Evolutionary conservation across 306 rosid genomes (phyloP), one percentile per base, ranked within the genome.

Genomic region (Cucurbita moschata): DNA sequence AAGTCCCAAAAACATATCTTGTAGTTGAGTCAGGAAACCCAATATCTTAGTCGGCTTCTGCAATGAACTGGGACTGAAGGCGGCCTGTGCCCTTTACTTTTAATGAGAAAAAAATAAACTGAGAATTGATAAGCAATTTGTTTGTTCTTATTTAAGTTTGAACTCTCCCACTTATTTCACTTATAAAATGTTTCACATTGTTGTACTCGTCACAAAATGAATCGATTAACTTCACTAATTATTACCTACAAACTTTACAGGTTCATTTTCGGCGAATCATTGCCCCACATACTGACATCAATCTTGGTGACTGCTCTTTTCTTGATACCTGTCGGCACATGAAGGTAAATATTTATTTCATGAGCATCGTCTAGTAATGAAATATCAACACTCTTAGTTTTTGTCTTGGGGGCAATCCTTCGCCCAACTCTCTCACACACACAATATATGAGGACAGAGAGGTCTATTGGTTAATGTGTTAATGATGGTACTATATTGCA

Each of bases 271-370:
- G 92, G 75, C 85, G 97, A 73, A 95, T 95, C 57, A 91, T 95
- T 83, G 99, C 99, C 75, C 91, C 76, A 74, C 99, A 95, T 80
- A 95, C 99, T 5, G 97, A 95, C 89, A 84, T 91, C 74, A 91
- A 88, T 81, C 84, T 95, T 77, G 97, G 99, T 50, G 99, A 95
- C 82, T 95, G 99, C 66, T 95, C 99, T 53, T 91, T 91, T 83
- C 91, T 95, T 40, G 99, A 95, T 81, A 95, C 99, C 49, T 95
- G 99, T 68, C 89, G 99, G 21, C 99, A 89, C 85, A 95, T 95
- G 99, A 91, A 95, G 99, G 99, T 87, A 79, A 73, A 59, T 6
- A 49, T 67, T 26, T 85, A 70, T 75, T n/a, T 35, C 70, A 64
- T 35, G 10, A 46, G 42, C 4, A 68, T 47, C 7, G 4, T 4